Evolutionary conservation across 306 rosid genomes (phyloP), one percentile per base, ranked within the genome.

Genomic region (Quercus suber): DNA sequence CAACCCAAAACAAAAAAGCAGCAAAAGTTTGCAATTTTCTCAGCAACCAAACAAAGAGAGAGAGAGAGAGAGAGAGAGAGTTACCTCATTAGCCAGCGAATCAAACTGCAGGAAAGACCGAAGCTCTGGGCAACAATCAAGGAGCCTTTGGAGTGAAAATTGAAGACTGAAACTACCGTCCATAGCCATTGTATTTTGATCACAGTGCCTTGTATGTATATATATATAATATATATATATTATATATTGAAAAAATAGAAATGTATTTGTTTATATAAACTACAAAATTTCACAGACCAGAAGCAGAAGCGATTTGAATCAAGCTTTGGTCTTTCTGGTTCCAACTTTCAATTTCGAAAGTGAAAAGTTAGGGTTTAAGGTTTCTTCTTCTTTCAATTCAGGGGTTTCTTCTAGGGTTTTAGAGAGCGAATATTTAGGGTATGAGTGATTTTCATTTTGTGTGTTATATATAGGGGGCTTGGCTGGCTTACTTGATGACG

Each of bases 111-210:
- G 86, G 73, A 69, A 80, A 4, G 80, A 57, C 67, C 61, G 83
- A n/a, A 94, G 97, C 84, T 90, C 80, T 2, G 97, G 93, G 79
- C 92, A 90, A 72, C 97, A 93, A 27, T 84, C 83, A 69, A 92
- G 87, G 65, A 94, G 87, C 69, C 91, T 84, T 81, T 82, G 86
- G 59, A 94, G 86, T 14, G 97, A 79, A 33, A 85, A 84, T 23
- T 85, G 71, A 59, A 88, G 27, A 17, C 78, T 80, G 76, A 94
- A 94, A 78, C 94, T 92, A 17, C 94, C 94, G 59, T 92, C 96
- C 59, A 88, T 86, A 18, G 92, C 88, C 93, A 90, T 94, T 74
- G 76, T 21, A 15, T 12, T 17, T 17, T 27, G 4, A 9, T n/a
- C 63, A 20, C 12, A 18, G 11, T 20, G 45, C 9, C 8, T 37